Percentiles rank a stretch among this genome's conserved stretches.
Evolutionary conservation across 148 eudicot genomes (phyloP).

Genomic region (Chenopodium album): DNA sequence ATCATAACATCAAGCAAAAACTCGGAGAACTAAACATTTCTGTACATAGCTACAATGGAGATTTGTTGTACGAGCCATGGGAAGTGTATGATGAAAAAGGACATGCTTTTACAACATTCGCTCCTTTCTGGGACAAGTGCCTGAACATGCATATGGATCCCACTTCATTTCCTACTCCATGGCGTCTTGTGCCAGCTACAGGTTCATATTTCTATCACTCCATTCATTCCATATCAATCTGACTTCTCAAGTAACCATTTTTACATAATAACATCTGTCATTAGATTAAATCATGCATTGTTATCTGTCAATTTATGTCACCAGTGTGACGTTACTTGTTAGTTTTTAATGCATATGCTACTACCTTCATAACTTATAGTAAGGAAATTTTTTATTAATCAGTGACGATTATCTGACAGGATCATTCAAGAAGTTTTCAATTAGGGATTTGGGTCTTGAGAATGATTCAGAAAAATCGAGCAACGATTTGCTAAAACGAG

Average conservation of each 20-base stretch:
- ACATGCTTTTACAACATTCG: constrained; percentile 68
- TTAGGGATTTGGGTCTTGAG: constrained; percentile 83
- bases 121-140: constrained; percentile 79
- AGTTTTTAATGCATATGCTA: too few relatives aligned
- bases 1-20: constrained; percentile 76
- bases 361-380: neutral
- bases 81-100: constrained; percentile 80
- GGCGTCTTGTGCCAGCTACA: constrained; percentile 59
- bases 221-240: neutral
- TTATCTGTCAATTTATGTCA: neutral
- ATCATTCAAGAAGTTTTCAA: constrained; percentile 39
- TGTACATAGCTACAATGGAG: constrained; percentile 79
- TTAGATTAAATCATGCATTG: neutral
- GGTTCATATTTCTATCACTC: constrained; percentile 31
- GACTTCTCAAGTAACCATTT: neutral
- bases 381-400: neutral
- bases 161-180: constrained; percentile 66
- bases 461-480: constrained; percentile 82
- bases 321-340: neutral
- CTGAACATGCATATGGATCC: constrained; percentile 56
- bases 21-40: constrained; percentile 60
- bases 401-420: constrained; percentile 43
- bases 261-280: too few relatives aligned
- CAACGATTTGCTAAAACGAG: constrained; percentile 83
- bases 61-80: constrained; percentile 94